phyloP scores from a whole-genome alignment of 1,284 basidiomycete species.

The Abortiporus biennis region DNA sequence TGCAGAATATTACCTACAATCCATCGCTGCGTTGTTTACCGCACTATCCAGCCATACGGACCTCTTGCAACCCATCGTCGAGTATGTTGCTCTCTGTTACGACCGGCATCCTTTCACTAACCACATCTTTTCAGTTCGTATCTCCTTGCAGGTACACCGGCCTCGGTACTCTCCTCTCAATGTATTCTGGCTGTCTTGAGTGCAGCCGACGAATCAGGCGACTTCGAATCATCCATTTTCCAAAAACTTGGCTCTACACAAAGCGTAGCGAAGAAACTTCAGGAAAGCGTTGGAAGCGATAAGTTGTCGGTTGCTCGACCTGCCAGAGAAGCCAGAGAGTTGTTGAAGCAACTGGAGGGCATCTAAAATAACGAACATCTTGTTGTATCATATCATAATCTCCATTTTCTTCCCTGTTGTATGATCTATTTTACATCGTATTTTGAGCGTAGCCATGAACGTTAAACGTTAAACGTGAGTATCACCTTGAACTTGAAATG shows the following conservation, averaged over 20 bases:
- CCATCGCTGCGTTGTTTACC: slow-evolving; percentile 63
- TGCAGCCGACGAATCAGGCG: slow-evolving; percentile 35
- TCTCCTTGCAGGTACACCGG: slow-evolving; percentile 57
- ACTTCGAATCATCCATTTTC: slow-evolving; percentile 45
- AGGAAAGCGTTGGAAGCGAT: slow-evolving; percentile 67
- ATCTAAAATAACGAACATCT: too few relatives aligned
- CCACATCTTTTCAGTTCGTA: slow-evolving; percentile 34
- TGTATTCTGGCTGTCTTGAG: slow-evolving; percentile 61
- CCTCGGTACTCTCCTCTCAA: slow-evolving; percentile 57
- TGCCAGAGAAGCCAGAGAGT: slow-evolving; percentile 79
- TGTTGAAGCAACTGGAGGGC: too few relatives aligned
- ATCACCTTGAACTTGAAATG: too few relatives aligned
- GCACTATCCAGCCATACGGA: slow-evolving; percentile 65
- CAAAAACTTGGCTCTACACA: slow-evolving; percentile 55
- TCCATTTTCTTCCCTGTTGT: too few relatives aligned
- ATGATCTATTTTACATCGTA: too few relatives aligned
- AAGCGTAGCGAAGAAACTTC: slow-evolving; percentile 69
- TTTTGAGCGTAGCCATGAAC: too few relatives aligned
- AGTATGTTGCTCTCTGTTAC: slow-evolving; percentile 36
- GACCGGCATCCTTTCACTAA: background rate
- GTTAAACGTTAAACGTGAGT: too few relatives aligned
- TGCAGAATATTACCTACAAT: slow-evolving; percentile 67
- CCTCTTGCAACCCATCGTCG: slow-evolving; percentile 62
- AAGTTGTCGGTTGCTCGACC: slow-evolving; percentile 75
- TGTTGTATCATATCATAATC: too few relatives aligned